These are phyloP conservation scores for Ophiostoma triangulosporum DNA, from an alignment of 2,329 filamentous ascomycete genomes.

Conservation along the genomic window DNA sequence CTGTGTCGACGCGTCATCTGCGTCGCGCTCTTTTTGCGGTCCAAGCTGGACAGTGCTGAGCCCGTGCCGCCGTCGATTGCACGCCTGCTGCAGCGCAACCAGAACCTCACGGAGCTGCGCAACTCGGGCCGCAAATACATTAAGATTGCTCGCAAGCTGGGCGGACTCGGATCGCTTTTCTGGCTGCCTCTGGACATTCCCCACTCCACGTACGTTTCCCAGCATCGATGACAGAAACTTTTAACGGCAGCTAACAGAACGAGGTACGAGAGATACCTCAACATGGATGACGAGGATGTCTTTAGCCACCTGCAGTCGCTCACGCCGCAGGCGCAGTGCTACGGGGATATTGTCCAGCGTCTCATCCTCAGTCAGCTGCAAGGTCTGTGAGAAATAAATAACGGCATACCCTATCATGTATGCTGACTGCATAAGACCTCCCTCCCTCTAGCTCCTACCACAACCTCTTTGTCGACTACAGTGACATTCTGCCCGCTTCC, in stretches of 20 bases:
- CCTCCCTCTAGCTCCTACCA: not conserved
- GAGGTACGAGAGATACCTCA: slow-evolving; percentile 23
- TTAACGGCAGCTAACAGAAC: not conserved
- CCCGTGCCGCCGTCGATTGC: slow-evolving; percentile 15
- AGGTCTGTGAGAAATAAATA: not conserved
- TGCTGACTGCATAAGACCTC: not conserved
- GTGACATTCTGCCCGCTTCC: slow-evolving; percentile 15
- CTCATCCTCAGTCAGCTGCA: slow-evolving; percentile 13
- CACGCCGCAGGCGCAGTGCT: slow-evolving; percentile 9
- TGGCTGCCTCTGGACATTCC: slow-evolving; percentile 22
- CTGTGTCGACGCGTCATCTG: slow-evolving; percentile 20
- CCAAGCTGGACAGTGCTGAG: slow-evolving; percentile 15
- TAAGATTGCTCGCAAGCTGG: slow-evolving; percentile 20
- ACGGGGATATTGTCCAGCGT: slow-evolving; percentile 15
- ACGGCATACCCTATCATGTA: not conserved
- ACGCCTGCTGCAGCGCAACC: slow-evolving; percentile 12
- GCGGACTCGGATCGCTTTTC: slow-evolving; percentile 19
- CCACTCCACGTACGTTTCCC: slow-evolving; percentile 19
- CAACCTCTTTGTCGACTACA: slow-evolving; percentile 18
- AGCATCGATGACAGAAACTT: not conserved
- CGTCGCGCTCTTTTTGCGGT: slow-evolving; percentile 20
- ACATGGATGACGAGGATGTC: slow-evolving; percentile 21
- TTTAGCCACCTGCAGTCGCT: slow-evolving; percentile 19
- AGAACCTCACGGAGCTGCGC: slow-evolving; percentile 17
- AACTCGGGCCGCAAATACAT: slow-evolving; percentile 24